Base-by-base conservation (phyloP, 176 grass and related monocot genomes). In the Metroxylon sagu region DNA sequence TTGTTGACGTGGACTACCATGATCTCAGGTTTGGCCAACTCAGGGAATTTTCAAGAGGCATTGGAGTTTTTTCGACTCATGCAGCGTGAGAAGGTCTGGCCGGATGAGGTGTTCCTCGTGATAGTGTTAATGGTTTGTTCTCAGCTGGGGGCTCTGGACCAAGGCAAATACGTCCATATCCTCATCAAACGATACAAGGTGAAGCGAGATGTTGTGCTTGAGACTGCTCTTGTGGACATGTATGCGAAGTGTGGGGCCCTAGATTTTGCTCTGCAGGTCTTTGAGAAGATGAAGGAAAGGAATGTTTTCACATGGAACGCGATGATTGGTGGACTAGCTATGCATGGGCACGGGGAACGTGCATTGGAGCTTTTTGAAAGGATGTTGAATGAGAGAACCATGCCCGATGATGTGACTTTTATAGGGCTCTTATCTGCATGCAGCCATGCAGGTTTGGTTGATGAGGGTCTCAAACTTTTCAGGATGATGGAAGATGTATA, bases 261-360 rank as follows among this genome's bases (percentile, higher is more conserved):
- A 10, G 62, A 65, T 17, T 26, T 52, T 65, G 19, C 62, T 27
- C 21, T 65, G 19, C 62, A 65, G 62, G 49, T 52, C 5, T 65
- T 65, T 18, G 49, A 28, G 10, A 25, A 26, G 23, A 65, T 65
- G 62, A 65, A 48, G 48, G 62, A 65, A 29, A 65, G 49, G 48
- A 65, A 65, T 65, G 43, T 65, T 3, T 65, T 65, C 43, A 65
- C 62, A 26, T 65, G 62, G 62, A 65, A 65, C 52, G 49, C 62
- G 10, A 25, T 52, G 8, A 65, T 65, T 16, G 10, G 62, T n/a
- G 62, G 62, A 65, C 2, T 51, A 52, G 62, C 62, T 5, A 51
- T 65, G 49, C 62, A 65, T 52, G 62, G 62, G 4, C 62, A 65
- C n/a, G 62, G 62, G 10, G 18, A 16, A 52, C 43, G 4, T 27